Evolutionary conservation across 2,329 filamentous ascomycete species (phyloP).

Genomic region (Pseudogymnoascus sp.): DNA sequence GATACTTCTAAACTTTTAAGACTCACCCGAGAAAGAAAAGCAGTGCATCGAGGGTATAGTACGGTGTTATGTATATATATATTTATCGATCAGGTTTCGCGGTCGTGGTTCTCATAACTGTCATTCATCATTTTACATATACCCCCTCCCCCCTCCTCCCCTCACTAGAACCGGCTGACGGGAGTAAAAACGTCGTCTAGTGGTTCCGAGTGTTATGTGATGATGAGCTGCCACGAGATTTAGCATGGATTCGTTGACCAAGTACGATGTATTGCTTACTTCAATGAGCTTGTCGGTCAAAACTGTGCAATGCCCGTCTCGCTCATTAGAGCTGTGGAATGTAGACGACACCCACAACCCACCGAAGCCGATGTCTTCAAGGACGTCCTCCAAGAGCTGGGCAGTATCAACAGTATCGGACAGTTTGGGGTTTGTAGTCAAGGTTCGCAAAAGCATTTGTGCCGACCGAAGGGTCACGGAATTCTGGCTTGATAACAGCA

Average conservation of each 20-base stretch:
- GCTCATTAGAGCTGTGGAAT: slow-evolving; percentile 24
- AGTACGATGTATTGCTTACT: slow-evolving; percentile 15
- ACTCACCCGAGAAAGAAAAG: background rate
- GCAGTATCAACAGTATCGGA: slow-evolving; percentile 40
- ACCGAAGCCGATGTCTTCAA: slow-evolving; percentile 54
- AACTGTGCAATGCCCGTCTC: slow-evolving; percentile 25
- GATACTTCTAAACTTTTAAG: background rate
- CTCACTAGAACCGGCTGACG: background rate
- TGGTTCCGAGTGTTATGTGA: background rate
- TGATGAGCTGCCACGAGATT: background rate
- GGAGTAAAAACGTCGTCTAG: background rate
- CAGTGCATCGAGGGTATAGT: background rate
- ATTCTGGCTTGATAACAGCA: slow-evolving; percentile 53
- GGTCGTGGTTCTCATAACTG: background rate
- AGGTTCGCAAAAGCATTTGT: slow-evolving; percentile 49
- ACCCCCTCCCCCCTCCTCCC: no score
- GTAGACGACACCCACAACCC: slow-evolving; percentile 47
- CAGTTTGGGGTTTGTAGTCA: slow-evolving; percentile 48
- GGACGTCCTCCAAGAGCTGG: slow-evolving; percentile 41
- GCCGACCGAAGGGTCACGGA: slow-evolving; percentile 51
- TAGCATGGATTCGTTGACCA: background rate
- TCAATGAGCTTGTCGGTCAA: slow-evolving; percentile 25
- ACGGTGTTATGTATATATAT: background rate
- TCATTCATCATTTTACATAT: background rate
- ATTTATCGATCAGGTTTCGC: background rate